Evolutionary conservation across 768 basidiomycete genomes (phyloP).

Genomic region (Tricholoma sp.): DNA sequence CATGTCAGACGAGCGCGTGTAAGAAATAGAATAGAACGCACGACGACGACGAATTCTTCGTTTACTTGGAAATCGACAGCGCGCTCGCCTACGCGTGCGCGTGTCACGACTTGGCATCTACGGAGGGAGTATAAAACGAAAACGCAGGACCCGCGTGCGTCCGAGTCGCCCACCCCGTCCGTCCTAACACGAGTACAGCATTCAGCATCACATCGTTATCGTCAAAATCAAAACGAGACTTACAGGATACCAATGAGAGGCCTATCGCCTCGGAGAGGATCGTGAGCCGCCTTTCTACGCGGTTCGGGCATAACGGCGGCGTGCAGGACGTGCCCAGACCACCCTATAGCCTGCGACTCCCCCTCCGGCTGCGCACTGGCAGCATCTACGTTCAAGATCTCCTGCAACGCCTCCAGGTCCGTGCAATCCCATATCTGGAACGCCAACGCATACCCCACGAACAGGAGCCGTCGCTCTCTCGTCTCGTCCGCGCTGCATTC

Average conservation of each 20-base stretch:
- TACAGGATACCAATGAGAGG: constrained; percentile 31
- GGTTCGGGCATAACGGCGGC: constrained; percentile 36
- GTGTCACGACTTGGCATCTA: constrained; percentile 38
- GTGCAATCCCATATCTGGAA: constrained; percentile 63
- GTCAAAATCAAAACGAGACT: not conserved
- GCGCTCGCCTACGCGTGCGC: constrained; percentile 32
- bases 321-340: constrained; percentile 19
- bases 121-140: constrained; percentile 27
- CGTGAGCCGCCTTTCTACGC: constrained; percentile 13
- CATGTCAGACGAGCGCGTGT: too few relatives aligned
- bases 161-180: not conserved
- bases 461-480: constrained; percentile 5
- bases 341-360: not conserved
- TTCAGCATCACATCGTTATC: not conserved
- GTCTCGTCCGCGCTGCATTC: not conserved
- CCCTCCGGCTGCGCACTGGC: too few relatives aligned
- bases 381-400: constrained; percentile 40
- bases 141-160: constrained; percentile 9
- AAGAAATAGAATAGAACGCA: too few relatives aligned
- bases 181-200: not conserved
- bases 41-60: constrained; percentile 57
- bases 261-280: constrained; percentile 20
- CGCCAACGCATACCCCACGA: constrained; percentile 41
- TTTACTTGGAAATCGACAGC: constrained; percentile 28
- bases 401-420: constrained; percentile 37